phyloP scores from a whole-genome alignment of 140 eudicot genomes.

The Cichorium intybus region DNA sequence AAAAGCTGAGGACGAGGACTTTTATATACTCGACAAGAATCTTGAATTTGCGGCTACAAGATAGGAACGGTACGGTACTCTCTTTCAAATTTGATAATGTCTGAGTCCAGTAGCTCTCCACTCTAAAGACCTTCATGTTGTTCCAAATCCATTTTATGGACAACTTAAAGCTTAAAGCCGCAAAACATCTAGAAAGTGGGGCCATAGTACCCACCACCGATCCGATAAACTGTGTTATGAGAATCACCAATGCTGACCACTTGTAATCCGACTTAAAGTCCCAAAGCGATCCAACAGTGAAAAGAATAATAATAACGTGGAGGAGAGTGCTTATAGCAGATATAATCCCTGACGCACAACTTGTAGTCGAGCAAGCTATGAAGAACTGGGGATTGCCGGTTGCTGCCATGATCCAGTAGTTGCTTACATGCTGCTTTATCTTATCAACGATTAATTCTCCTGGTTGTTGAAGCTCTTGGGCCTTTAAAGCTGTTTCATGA shows the following conservation, averaged over 20 bases:
- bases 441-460: slow-evolving; percentile 2
- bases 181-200: background rate
- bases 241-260: slow-evolving; percentile 16
- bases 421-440: slow-evolving; percentile 3
- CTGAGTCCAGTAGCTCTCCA: background rate
- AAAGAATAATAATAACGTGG: background rate
- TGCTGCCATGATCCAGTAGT: slow-evolving; percentile 27
- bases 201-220: background rate
- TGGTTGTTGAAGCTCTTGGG: background rate
- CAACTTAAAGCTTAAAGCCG: background rate
- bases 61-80: background rate
- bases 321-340: slow-evolving; percentile 6
- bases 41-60: background rate
- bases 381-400: slow-evolving; percentile 25
- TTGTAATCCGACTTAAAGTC: slow-evolving; percentile 15
- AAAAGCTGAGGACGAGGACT: background rate
- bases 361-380: slow-evolving; percentile 21
- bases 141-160: background rate
- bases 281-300: background rate
- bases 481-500: background rate
- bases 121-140: background rate
- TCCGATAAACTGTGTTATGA: background rate
- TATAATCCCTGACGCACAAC: slow-evolving; percentile 26
- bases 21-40: background rate
- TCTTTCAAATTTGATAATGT: background rate